Base-by-base conservation (phyloP, 1,139 yeast genomes). In the Zygoascus meyerae region DNA sequence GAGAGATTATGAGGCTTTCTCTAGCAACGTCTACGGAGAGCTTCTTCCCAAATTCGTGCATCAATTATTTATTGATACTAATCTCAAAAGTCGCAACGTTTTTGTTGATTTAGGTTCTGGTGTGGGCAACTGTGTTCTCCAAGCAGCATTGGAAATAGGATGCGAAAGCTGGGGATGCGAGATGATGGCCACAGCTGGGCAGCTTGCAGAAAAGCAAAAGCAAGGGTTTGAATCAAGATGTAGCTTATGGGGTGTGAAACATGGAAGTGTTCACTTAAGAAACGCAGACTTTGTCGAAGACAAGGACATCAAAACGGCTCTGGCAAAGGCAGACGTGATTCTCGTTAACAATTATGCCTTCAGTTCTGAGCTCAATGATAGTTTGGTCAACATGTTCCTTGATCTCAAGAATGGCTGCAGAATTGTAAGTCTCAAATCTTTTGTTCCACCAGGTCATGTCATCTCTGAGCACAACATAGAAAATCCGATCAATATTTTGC, bases 91-190 rank as follows among this genome's bases (percentile, higher is more conserved):
- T 1, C 65, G 66, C 1, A 77, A 78, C 45, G 75, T 72, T 18
- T 89, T 87, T 59, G 80, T 89, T 52, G 97, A 86, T 64, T 70
- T 90, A 34, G 97, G 97, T 0, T 86, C 95, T 0, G 97, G 97
- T 5, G 97, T 90, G 3, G 97, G 96, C 0, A 89, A 89, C 60
- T 86, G 96, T 47, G 83, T 86, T 0, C 74, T 89, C 44, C 97
- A 89, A 63, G 95, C 96, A 0, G 89, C 96, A 0, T 66, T 89
- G 28, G 95, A 89, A 58, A 81, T 79, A 62, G 95, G 96, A 1
- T 86, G 90, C 50, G 71, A 71, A 44, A 81, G 95, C 63, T 87
- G 86, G 59, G 97, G 97, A 0, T 86, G 94, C 65, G 97, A 90
- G 61, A 74, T 90, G 40, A 89, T 87, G 95, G 75, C 75, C 29